Percentiles rank a stretch among this genome's conserved stretches.
These are phyloP conservation scores for Malus sieversii DNA, from an alignment of 306 rosid genomes.

Conservation along the genomic window DNA sequence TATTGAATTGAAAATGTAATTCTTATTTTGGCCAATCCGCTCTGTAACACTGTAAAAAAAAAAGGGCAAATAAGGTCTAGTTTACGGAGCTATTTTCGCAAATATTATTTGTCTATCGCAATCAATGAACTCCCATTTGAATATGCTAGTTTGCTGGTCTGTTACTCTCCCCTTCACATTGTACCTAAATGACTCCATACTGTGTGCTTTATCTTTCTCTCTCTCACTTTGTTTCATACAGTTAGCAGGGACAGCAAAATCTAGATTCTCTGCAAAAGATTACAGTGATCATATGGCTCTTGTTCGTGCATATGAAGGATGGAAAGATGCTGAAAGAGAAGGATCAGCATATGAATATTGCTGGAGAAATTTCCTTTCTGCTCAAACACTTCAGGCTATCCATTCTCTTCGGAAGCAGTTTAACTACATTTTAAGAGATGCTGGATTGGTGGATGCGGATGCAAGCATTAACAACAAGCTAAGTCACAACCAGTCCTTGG, in stretches of 20 bases:
- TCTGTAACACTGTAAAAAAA: no score
- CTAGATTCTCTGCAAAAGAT: constrained; percentile 96
- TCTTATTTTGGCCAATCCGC: no score
- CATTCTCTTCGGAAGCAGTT: constrained; percentile 94
- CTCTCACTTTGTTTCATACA: constrained; percentile 25
- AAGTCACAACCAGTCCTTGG: constrained; percentile 89
- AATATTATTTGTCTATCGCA: no score
- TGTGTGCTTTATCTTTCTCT: not conserved
- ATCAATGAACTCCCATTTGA: no score
- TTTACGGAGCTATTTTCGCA: no score
- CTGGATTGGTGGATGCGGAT: constrained; percentile 73
- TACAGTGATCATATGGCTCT: constrained; percentile 99
- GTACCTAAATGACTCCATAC: no score
- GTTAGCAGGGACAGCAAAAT: constrained; percentile 96
- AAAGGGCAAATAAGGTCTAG: no score
- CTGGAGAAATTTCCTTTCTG: constrained; percentile 97
- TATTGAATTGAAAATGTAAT: no score
- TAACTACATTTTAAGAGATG: constrained; percentile 76
- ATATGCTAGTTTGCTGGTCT: no score
- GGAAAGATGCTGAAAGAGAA: constrained; percentile 99
- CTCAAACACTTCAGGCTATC: constrained; percentile 96
- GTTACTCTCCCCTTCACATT: no score
- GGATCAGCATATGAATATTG: constrained; percentile 97
- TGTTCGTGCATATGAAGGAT: constrained; percentile 97
- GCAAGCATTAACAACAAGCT: constrained; percentile 57